phyloP scores from a whole-genome alignment of 768 basidiomycete species.

The Amylocystis lapponica region DNA sequence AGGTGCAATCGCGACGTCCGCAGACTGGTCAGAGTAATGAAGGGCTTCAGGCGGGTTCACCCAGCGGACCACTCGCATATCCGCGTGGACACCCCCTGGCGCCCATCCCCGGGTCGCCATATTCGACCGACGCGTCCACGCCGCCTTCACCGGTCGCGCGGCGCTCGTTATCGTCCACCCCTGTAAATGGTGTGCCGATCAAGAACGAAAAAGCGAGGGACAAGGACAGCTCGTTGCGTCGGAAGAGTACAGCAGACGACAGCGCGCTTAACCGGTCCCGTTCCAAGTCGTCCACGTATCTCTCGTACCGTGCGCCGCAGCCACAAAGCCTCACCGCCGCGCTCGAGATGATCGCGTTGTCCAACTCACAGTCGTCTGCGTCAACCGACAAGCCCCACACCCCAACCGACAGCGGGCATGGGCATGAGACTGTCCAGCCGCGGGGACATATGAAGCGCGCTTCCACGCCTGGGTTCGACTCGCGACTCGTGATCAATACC shows the following conservation, averaged over 20 bases:
- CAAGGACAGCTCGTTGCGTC: conserved; percentile 26
- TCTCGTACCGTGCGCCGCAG: conserved; percentile 47
- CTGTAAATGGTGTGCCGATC: conserved; percentile 23
- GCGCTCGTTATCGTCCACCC: conserved; percentile 32
- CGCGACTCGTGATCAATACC: conserved; percentile 14
- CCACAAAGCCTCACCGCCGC: conserved; percentile 73
- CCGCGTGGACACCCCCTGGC: conserved; percentile 25
- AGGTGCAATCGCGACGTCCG: conserved; percentile 6
- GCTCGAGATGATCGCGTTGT: conserved; percentile 51
- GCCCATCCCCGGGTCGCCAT: conserved; percentile 49
- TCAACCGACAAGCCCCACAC: neutral
- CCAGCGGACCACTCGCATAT: conserved; percentile 18
- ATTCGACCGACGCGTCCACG: conserved; percentile 57
- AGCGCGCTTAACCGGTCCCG: conserved; percentile 28
- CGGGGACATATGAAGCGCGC: conserved; percentile 1
- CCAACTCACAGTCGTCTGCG: conserved; percentile 13
- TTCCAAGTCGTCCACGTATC: conserved; percentile 51
- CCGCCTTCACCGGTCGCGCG: conserved; percentile 38
- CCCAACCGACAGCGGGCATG: conserved; percentile 7
- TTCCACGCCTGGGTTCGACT: conserved; percentile 6
- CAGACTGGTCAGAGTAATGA: conserved; percentile 12
- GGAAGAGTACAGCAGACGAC: conserved; percentile 11
- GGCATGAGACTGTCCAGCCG: neutral
- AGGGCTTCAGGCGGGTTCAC: conserved; percentile 8
- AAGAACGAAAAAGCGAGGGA: conserved; percentile 18